A percentile compares a stretch with the other conserved stretches of the same genome.
Conservation (phyloP, 371 early-diverging fungal genomes). For the Mortierella sp. region DNA sequence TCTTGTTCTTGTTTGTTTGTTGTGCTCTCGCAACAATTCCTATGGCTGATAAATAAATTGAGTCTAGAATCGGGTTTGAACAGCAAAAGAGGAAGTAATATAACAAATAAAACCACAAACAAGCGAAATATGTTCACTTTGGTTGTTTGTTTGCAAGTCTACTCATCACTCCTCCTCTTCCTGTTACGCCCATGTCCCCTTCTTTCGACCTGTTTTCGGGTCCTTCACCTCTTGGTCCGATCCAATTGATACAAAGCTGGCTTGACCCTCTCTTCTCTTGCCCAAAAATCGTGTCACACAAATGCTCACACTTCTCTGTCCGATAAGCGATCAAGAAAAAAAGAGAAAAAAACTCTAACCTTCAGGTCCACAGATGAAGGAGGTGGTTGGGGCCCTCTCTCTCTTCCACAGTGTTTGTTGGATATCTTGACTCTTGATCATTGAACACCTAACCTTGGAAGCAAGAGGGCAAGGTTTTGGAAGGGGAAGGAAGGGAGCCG, state of each 20-base stretch:
- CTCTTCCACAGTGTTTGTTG: not conserved
- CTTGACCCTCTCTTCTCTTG: not conserved
- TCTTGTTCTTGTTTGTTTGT: not conserved
- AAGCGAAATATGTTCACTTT: not conserved
- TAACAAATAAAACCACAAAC: not conserved
- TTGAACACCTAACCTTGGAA: not conserved
- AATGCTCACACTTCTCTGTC: slow-evolving; percentile 7
- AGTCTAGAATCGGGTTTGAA: slow-evolving; percentile 1
- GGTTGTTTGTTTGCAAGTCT: not conserved
- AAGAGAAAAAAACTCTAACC: not conserved
- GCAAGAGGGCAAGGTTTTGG: not conserved
- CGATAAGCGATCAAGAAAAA: slow-evolving; percentile 24
- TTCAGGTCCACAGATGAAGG: not conserved
- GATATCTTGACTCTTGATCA: not conserved
- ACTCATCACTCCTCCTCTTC: not conserved
- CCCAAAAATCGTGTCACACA: slow-evolving; percentile 12
- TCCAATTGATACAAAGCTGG: not conserved
- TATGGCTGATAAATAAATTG: not conserved
- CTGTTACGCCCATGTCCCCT: not conserved
- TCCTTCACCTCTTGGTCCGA: not conserved
- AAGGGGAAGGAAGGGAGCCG: not conserved
- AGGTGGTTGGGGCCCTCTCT: not conserved
- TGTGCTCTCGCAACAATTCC: not conserved
- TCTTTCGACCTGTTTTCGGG: not conserved
- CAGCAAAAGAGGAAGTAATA: not conserved